Evolutionary conservation across 2,329 filamentous ascomycete species (phyloP).

Genomic region (Pseudogymnoascus sp.): DNA sequence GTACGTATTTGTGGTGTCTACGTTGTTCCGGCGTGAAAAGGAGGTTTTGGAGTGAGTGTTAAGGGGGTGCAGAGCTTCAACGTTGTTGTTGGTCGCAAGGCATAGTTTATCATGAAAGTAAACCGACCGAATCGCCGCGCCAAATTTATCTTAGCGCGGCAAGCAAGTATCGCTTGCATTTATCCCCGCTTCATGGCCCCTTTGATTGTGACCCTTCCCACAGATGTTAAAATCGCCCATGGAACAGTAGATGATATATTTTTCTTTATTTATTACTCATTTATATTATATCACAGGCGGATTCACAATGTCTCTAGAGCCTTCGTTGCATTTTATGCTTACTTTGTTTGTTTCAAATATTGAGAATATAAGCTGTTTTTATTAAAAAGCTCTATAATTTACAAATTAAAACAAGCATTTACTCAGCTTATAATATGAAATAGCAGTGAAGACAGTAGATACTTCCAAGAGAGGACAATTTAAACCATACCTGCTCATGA

Average conservation of each 20-base stretch:
- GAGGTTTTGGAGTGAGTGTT: neutral
- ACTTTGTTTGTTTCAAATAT: neutral
- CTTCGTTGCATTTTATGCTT: neutral
- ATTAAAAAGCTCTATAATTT: neutral
- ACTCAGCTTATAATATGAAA: neutral
- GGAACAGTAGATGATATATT: neutral
- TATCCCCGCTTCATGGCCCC: constrained; percentile 1
- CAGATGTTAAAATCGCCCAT: neutral
- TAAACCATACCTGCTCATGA: neutral
- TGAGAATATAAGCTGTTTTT: neutral
- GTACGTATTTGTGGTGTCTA: neutral
- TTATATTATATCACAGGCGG: neutral
- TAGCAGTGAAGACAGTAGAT: neutral
- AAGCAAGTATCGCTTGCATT: constrained; percentile 9
- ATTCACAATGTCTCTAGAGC: neutral
- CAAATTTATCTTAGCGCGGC: constrained; percentile 12
- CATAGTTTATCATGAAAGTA: constrained; percentile 12
- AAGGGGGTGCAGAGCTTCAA: constrained; percentile 6
- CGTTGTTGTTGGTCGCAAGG: constrained; percentile 10
- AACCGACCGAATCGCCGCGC: constrained; percentile 7
- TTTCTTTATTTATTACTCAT: neutral
- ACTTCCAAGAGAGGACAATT: neutral
- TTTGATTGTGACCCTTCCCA: neutral
- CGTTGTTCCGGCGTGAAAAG: neutral
- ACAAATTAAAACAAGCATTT: neutral